phyloP scores from a whole-genome alignment of 768 basidiomycete species.

The Xanthoconium stramineum region DNA sequence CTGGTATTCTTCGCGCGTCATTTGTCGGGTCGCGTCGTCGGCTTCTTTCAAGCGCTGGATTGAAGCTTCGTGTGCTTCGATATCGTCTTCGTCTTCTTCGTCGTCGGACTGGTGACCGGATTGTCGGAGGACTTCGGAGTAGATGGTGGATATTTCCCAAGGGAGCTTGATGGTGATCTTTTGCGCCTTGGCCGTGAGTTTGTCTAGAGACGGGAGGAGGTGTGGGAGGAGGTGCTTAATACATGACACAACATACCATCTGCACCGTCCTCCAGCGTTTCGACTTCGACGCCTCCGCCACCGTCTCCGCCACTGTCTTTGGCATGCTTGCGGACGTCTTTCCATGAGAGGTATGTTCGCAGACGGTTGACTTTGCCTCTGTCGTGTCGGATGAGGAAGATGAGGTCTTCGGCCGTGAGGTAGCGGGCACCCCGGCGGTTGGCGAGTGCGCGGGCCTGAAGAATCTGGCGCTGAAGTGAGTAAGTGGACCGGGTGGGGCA shows the following conservation, averaged over 20 bases:
- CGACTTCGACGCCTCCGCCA: conserved; percentile 77
- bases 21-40: conserved; percentile 90
- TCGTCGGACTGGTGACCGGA: conserved; percentile 85
- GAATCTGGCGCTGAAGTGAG: conserved; percentile 50
- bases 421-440: conserved; percentile 80
- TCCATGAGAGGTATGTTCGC: conserved; percentile 93
- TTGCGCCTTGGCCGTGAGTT: conserved; percentile 77
- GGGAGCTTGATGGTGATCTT: conserved; percentile 94
- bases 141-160: conserved; percentile 93
- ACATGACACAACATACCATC: conserved; percentile 51
- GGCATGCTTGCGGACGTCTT: conserved; percentile 92
- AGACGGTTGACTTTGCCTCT: conserved; percentile 90
- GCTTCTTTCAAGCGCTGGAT: conserved; percentile 90
- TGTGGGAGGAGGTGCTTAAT: neutral
- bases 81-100: conserved; percentile 94
- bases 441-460: conserved; percentile 84
- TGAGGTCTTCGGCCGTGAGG: conserved; percentile 89
- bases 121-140: conserved; percentile 77
- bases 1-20: conserved; percentile 96
- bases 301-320: conserved; percentile 86
- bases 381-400: conserved; percentile 94
- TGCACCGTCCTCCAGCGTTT: conserved; percentile 77
- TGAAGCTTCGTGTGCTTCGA: conserved; percentile 94
- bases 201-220: conserved; percentile 45
- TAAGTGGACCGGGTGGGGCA: neutral